Evolutionary conservation across 2,329 filamentous ascomycete genomes (phyloP).

Genomic region (Aspergillus sp.): DNA sequence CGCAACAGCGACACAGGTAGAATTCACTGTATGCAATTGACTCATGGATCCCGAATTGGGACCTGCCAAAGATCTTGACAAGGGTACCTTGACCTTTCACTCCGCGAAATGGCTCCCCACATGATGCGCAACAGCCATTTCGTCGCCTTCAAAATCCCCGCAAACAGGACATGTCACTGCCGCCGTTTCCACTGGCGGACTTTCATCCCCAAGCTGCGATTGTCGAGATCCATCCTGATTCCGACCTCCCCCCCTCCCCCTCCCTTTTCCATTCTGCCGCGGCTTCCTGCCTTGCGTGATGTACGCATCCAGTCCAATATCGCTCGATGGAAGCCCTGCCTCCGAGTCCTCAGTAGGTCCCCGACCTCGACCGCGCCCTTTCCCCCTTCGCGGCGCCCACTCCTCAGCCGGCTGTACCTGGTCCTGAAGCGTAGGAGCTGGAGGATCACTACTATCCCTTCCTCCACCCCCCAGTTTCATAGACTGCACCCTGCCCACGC

Average conservation of each 20-base stretch:
- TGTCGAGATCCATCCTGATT: neutral
- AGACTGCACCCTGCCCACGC: constrained; percentile 70
- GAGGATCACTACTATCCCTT: too few relatives aligned
- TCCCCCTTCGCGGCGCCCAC: too few relatives aligned
- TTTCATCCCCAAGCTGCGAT: neutral
- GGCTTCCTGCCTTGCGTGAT: constrained; percentile 2
- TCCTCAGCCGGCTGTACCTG: too few relatives aligned
- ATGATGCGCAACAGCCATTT: constrained; percentile 25
- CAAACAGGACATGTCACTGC: constrained; percentile 21
- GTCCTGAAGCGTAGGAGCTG: too few relatives aligned
- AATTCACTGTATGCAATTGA: too few relatives aligned
- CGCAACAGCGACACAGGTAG: too few relatives aligned
- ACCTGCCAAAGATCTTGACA: too few relatives aligned
- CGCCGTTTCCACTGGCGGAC: neutral
- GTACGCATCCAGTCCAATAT: constrained; percentile 15
- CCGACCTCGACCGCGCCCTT: too few relatives aligned
- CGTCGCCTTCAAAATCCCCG: constrained; percentile 21
- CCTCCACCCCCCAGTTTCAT: neutral
- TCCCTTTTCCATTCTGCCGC: constrained; percentile 4
- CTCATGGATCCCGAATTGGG: too few relatives aligned
- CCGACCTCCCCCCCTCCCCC: neutral
- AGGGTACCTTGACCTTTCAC: neutral
- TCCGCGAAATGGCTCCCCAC: constrained; percentile 21
- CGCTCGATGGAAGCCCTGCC: too few relatives aligned
- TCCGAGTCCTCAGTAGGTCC: too few relatives aligned